phyloP scores from a whole-genome alignment of 495 filamentous ascomycete species.

The Cercophora scortea region DNA sequence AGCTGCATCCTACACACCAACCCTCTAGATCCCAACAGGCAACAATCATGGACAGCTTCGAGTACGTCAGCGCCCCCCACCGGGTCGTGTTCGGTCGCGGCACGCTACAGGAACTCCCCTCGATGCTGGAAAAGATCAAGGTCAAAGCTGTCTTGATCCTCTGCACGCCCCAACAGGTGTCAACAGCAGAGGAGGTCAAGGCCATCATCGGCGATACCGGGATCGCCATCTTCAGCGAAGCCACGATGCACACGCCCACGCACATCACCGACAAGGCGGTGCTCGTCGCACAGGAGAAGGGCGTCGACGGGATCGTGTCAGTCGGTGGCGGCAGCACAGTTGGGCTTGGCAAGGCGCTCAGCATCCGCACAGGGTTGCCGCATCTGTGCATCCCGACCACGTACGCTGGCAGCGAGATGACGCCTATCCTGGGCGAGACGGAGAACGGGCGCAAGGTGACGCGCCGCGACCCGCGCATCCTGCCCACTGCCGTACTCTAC shows the following conservation, averaged over 20 bases:
- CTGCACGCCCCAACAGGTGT: background rate
- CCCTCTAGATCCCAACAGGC: background rate
- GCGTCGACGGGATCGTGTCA: conserved; percentile 30
- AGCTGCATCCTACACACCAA: background rate
- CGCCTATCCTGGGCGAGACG: conserved; percentile 61
- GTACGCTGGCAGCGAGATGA: conserved; percentile 65
- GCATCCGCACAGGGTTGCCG: conserved; percentile 52
- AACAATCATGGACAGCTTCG: background rate
- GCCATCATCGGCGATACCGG: background rate
- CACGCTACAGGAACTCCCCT: background rate
- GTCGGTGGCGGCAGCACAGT: conserved; percentile 62
- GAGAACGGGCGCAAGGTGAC: conserved; percentile 57
- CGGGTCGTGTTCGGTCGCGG: background rate
- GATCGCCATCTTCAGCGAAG: background rate
- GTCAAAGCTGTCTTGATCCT: background rate
- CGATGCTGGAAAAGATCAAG: background rate
- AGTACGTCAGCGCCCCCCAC: conserved; percentile 1
- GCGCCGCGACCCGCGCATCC: conserved; percentile 54
- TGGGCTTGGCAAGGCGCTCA: conserved; percentile 60
- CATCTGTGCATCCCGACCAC: conserved; percentile 64
- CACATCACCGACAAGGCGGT: background rate
- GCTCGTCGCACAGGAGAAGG: background rate
- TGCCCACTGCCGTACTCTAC: conserved; percentile 60
- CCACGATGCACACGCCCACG: background rate
- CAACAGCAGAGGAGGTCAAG: background rate